Evolutionary conservation across 495 filamentous ascomycete genomes (phyloP), one percentile per base, ranked within the genome.

Genomic region (Tuber melanosporum): DNA sequence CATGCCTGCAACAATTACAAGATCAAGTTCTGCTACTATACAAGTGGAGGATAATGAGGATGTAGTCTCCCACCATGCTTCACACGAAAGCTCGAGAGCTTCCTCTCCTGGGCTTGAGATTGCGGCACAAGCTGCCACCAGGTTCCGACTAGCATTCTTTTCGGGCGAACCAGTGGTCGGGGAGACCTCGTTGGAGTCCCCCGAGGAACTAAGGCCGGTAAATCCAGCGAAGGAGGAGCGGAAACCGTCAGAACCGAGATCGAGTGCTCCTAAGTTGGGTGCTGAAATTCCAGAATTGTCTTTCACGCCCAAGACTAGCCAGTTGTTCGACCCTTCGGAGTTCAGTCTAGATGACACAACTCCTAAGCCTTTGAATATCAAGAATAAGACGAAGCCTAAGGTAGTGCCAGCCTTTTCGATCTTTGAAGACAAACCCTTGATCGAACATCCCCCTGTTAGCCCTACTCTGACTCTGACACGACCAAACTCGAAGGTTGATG

Each of bases 321-420:
- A 44, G 45, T 62, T 76, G 36, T 44, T 78, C 57, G 77, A 80
- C 49, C 76, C 75, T 49, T 73, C 45, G n/a, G 77, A 80, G 32
- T 80, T 80, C 75, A 49, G 42, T 70, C 39, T 80, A 46, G 76
- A 57, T 32, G 78, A 80, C 73, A 80, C 81, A 77, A 81, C 81
- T 69, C 81, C 81, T 66, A 82, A 71, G 71, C 81, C 81, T 71
- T 74, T 82, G 70, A 82, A 76, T 49, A 80, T 80, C 74, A 52
- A 74, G 66, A 82, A 82, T 43, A 82, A 82, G 75, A 77, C 77
- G 69, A 80, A 72, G 72, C 75, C 77, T 57, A 80, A 80, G 71
- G 79, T 78, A 66, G 73, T 75, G 79, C 78, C 78, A 76, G 76
- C 79, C 69, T 82, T 82, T 77, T 82, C 81, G 71, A 82, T 82